These are phyloP conservation scores for Leptomonas pyrrhocoris DNA, from an alignment of 208 protist genomes.

Conservation along the genomic window DNA sequence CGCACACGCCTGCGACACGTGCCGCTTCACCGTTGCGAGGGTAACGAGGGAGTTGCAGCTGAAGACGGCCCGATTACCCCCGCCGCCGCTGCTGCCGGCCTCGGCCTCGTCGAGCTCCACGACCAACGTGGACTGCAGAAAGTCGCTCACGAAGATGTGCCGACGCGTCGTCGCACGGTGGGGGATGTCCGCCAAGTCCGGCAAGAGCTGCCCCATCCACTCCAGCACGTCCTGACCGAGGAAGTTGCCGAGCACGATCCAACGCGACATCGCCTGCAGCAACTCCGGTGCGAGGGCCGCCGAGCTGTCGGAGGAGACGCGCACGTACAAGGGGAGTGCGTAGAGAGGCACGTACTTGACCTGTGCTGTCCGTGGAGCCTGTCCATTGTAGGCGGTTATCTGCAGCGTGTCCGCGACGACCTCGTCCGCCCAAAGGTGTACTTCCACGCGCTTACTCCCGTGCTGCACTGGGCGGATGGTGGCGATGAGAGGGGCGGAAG, in stretches of 20 bases:
- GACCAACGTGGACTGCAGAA: conserved; percentile 48
- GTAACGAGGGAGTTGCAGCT: conserved; percentile 58
- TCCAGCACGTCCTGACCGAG: conserved; percentile 45
- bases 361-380: conserved; percentile 76
- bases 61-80: conserved; percentile 39
- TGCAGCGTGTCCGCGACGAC: conserved; percentile 47
- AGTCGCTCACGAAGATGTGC: conserved; percentile 58
- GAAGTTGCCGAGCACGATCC: conserved; percentile 62
- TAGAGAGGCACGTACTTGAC: conserved; percentile 55
- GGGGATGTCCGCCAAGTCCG: conserved; percentile 52
- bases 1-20: conserved; percentile 30
- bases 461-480: conserved; percentile 30
- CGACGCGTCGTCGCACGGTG: conserved; percentile 33
- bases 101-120: conserved; percentile 38
- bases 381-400: conserved; percentile 47
- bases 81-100: conserved; percentile 19
- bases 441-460: conserved; percentile 44
- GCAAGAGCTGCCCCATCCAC: conserved; percentile 71
- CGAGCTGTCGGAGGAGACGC: conserved; percentile 43
- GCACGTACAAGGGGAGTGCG: conserved; percentile 70
- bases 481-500: conserved; percentile 14
- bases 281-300: conserved; percentile 28
- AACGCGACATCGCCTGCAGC: conserved; percentile 42
- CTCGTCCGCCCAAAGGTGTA: conserved; percentile 66
- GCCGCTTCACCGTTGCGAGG: conserved; percentile 44